Conservation (phyloP, 768 basidiomycete genomes). For the Hygrophorus russula region DNA sequence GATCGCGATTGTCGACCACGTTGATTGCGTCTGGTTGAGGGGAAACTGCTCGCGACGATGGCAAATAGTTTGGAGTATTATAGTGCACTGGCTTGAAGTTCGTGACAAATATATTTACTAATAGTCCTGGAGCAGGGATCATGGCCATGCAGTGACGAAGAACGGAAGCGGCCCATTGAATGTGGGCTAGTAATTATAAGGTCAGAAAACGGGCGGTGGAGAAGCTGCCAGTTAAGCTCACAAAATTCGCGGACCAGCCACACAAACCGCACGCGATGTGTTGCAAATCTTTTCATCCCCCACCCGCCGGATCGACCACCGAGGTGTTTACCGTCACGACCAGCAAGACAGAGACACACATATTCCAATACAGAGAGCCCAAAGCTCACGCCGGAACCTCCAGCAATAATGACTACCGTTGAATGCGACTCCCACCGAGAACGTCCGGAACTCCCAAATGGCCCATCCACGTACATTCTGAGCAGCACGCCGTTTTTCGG, state of each 20-base stretch:
- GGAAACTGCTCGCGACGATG: neutral
- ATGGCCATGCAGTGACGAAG: slow-evolving; percentile 52
- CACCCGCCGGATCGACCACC: slow-evolving; percentile 36
- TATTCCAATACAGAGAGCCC: slow-evolving; percentile 57
- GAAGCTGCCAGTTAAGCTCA: slow-evolving; percentile 21
- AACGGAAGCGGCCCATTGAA: slow-evolving; percentile 65
- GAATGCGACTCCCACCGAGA: slow-evolving; percentile 50
- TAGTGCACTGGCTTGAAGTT: slow-evolving; percentile 25
- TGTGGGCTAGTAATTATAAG: slow-evolving; percentile 37
- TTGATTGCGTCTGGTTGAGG: neutral
- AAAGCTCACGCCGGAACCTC: slow-evolving; percentile 71
- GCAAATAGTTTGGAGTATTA: neutral
- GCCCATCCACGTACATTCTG: slow-evolving; percentile 52
- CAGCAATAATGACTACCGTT: slow-evolving; percentile 50
- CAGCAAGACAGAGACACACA: slow-evolving; percentile 44
- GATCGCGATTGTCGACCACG: neutral
- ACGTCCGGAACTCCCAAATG: slow-evolving; percentile 54
- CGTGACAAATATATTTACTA: slow-evolving; percentile 69
- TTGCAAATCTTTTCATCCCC: slow-evolving; percentile 28
- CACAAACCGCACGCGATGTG: slow-evolving; percentile 53
- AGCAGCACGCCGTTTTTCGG: slow-evolving; percentile 40
- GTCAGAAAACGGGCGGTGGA: neutral
- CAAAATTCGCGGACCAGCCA: slow-evolving; percentile 74
- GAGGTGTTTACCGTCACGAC: slow-evolving; percentile 36
- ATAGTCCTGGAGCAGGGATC: slow-evolving; percentile 34